These are phyloP conservation scores for Phytophthora capsici DNA, from an alignment of 352 stramenopile species.

Conservation along the genomic window DNA sequence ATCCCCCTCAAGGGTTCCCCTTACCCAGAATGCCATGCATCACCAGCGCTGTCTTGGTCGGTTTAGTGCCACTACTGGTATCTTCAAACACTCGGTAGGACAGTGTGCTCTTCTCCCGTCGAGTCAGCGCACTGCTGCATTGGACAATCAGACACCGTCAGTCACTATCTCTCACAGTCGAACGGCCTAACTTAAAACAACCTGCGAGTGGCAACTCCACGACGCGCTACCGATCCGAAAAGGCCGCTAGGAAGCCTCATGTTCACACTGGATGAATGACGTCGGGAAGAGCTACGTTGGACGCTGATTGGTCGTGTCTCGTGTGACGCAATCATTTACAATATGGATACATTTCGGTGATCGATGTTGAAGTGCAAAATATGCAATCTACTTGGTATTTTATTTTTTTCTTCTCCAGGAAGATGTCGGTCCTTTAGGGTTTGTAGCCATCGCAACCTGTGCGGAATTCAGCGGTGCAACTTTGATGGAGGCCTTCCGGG, in stretches of 20 bases:
- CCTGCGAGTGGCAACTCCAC: constrained; percentile 30
- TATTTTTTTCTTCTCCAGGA: constrained; percentile 17
- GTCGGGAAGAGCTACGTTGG: constrained; percentile 1
- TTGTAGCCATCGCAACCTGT: constrained; percentile 19
- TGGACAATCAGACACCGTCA: not conserved
- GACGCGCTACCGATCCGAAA: constrained; percentile 10
- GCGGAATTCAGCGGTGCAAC: constrained; percentile 24
- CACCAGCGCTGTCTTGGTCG: constrained; percentile 76
- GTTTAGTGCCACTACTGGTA: constrained; percentile 28
- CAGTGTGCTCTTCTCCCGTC: constrained; percentile 56
- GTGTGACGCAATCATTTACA: constrained; percentile 26
- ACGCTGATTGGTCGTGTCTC: constrained; percentile 24
- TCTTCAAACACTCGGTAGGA: constrained; percentile 74
- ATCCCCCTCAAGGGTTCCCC: not conserved
- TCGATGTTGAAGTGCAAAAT: constrained; percentile 13
- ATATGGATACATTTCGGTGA: constrained; percentile 30
- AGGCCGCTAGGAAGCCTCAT: constrained; percentile 29
- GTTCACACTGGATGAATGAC: constrained; percentile 15
- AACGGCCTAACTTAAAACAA: constrained; percentile 3
- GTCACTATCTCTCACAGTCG: not conserved
- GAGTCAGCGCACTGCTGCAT: constrained; percentile 19
- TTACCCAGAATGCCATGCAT: constrained; percentile 86
- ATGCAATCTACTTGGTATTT: not conserved
- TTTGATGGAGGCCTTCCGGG: constrained; percentile 31
- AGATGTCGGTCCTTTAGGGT: constrained; percentile 3